phyloP scores from a whole-genome alignment of 2,329 filamentous ascomycete species.

The Colletotrichum destructivum region DNA sequence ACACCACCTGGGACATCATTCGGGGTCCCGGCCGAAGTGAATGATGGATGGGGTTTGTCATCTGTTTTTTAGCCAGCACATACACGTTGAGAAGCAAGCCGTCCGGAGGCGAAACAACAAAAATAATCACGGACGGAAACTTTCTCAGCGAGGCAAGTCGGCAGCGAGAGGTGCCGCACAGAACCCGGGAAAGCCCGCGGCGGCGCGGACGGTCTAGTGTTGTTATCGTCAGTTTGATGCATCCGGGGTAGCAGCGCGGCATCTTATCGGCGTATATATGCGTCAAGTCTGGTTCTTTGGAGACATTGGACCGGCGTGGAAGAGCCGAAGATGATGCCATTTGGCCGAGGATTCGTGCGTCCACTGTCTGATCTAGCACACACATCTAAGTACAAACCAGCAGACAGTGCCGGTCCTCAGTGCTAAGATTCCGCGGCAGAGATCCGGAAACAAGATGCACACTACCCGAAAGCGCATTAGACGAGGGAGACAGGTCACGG shows the following conservation, averaged over 20 bases:
- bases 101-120: neutral
- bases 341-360: slow-evolving; percentile 40
- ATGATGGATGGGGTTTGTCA: neutral
- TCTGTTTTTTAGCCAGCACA: neutral
- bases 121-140: neutral
- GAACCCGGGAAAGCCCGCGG: slow-evolving; percentile 21
- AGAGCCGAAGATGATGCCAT: slow-evolving; percentile 38
- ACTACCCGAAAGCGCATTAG: neutral
- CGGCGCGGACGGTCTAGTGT: neutral
- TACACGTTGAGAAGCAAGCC: no score
- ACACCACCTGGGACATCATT: slow-evolving; percentile 14
- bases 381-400: no score
- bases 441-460: slow-evolving; percentile 27
- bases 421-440: slow-evolving; percentile 31
- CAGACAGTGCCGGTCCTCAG: slow-evolving; percentile 11
- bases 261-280: slow-evolving; percentile 34
- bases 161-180: slow-evolving; percentile 3
- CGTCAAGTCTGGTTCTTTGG: neutral
- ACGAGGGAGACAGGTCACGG: slow-evolving; percentile 23
- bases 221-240: slow-evolving; percentile 26
- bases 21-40: slow-evolving; percentile 14
- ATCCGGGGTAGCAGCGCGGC: slow-evolving; percentile 36
- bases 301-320: slow-evolving; percentile 1
- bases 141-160: neutral
- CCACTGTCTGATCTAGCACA: slow-evolving; percentile 4